Evolutionary conservation across 1,139 yeast genomes (phyloP), one percentile per base, ranked within the genome.

Genomic region (Scheffersomyces segobiensis): DNA sequence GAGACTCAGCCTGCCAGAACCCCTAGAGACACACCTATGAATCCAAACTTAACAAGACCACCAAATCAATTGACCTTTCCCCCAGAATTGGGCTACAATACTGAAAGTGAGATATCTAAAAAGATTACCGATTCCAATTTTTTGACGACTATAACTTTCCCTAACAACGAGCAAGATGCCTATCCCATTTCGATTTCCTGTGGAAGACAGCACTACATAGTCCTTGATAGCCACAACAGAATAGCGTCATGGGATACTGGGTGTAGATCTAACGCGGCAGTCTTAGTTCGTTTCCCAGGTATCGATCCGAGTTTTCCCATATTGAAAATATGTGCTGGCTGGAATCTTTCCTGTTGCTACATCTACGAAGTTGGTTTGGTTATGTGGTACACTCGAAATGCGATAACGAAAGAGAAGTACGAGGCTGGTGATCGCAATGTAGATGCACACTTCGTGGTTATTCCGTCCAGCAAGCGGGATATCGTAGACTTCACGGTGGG

Each of bases 231-330:
- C n/a, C 57, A 73, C 0, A 81, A 84, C 52, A 70, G 75, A 12
- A 63, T 89, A 0, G 88, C 86, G 78, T 78, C 86, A 0, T 89
- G 95, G 93, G 96, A 89, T 67, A 67, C 79, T 0, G 82, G 82
- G 0, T 72, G 78, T 46, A 64, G 69, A 0, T 73, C 74, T 5
- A 71, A 74, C 39, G 69, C 66, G 52, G 95, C 92, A 0, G 79
- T 86, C 2, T 71, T 70, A 53, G 62, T 89, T 49, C 67, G 59
- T 6, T 86, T 89, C 61, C 70, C 72, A 0, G 70, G 65, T 0
- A 53, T 67, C 10, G 59, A 59, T 17, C 54, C 53, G 5, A 26
- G 49, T 12, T 49, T 52, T 1, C 57, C 59, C 3, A 76, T 86
- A 5, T 62, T 75, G 52, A 85, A 83, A 65, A 80, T 87, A 12